phyloP scores from a whole-genome alignment of 768 basidiomycete species.

The Trametes sanguinea region DNA sequence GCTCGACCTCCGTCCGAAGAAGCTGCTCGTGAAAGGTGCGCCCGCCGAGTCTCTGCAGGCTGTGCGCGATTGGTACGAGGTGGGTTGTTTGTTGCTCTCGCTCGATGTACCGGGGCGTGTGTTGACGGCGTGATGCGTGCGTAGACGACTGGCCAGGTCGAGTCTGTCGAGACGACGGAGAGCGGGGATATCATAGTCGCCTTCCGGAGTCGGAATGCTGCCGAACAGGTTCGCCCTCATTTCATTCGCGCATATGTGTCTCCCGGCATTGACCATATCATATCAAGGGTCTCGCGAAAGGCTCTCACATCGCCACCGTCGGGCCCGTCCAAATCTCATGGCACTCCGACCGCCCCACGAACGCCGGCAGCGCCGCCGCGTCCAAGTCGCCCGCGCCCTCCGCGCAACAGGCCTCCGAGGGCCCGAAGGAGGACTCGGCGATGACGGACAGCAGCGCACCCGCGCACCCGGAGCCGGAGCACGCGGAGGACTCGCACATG shows the following conservation, averaged over 20 bases:
- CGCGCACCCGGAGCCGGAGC: constrained; percentile 26
- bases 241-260: neutral
- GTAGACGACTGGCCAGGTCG: constrained; percentile 71
- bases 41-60: constrained; percentile 55
- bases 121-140: constrained; percentile 19
- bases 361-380: constrained; percentile 1
- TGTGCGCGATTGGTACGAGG: constrained; percentile 85
- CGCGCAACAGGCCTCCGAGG: neutral
- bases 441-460: constrained; percentile 29
- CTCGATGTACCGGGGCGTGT: neutral
- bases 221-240: constrained; percentile 64
- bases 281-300: constrained; percentile 70
- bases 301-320: constrained; percentile 61
- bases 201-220: constrained; percentile 71
- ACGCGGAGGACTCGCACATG: constrained; percentile 36
- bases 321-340: constrained; percentile 70
- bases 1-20: constrained; percentile 87
- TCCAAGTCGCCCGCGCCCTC: constrained; percentile 20
- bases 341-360: constrained; percentile 45
- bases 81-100: constrained; percentile 31
- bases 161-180: constrained; percentile 58
- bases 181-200: constrained; percentile 61
- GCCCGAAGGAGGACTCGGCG: constrained; percentile 26
- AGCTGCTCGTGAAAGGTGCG: constrained; percentile 72
- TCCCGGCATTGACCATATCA: too few species aligned